Evolutionary conservation across 257 asterid species (phyloP).

Genomic region (Ophiorrhiza pumila): DNA sequence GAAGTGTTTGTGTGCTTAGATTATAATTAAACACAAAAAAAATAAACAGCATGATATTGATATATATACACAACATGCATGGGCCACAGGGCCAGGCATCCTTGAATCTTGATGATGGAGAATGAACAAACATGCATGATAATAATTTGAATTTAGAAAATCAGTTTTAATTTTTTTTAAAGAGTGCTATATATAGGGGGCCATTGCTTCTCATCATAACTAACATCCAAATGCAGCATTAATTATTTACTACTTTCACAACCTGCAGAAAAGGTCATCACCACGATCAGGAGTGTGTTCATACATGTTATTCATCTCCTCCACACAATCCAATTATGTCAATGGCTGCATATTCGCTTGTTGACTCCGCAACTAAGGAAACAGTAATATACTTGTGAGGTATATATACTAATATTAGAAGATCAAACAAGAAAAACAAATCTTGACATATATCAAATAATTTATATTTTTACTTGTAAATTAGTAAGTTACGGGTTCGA

Average conservation of each 20-base stretch:
- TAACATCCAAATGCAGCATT: slow-evolving; percentile 21
- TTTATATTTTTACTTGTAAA: no score
- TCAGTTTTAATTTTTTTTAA: no score
- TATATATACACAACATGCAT: slow-evolving; percentile 9
- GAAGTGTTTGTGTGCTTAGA: slow-evolving; percentile 13
- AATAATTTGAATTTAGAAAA: slow-evolving; percentile 5
- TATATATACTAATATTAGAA: no score
- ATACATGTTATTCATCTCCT: slow-evolving; percentile 16
- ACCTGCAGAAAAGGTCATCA: not conserved
- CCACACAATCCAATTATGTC: slow-evolving; percentile 35
- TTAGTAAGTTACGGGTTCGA: no score
- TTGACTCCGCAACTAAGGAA: slow-evolving; percentile 52
- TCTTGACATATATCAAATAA: no score
- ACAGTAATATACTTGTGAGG: no score
- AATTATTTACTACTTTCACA: slow-evolving; percentile 42
- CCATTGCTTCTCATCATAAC: slow-evolving; percentile 17
- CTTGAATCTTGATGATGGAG: slow-evolving; percentile 21
- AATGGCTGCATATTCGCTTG: slow-evolving; percentile 43
- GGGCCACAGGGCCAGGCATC: slow-evolving; percentile 30
- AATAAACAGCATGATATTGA: slow-evolving; percentile 32
- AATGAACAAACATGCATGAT: slow-evolving; percentile 12
- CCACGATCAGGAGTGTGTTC: slow-evolving; percentile 17
- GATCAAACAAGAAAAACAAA: not conserved
- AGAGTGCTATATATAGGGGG: no score
- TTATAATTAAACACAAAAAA: slow-evolving; percentile 33